Base-by-base conservation (phyloP, 1,139 yeast species). In the Geotrichum cucujoidarum region DNA sequence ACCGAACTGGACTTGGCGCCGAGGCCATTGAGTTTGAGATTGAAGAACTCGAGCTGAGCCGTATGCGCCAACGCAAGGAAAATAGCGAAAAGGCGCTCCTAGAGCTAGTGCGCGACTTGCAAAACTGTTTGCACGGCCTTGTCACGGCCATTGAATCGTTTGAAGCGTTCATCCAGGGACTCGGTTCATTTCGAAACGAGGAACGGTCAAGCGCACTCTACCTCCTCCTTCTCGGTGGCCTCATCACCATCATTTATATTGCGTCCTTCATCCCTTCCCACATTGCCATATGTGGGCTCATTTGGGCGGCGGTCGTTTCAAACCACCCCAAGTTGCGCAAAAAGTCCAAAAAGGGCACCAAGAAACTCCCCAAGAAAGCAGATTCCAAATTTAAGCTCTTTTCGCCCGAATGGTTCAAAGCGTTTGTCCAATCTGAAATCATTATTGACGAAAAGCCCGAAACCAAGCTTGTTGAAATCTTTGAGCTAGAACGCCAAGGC, bases 161-260 rank as follows among this genome's bases (percentile, higher is more conserved):
- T 2, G 90, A 86, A 51, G 66, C 65, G 20, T 75, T 81, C 51
- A 71, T 81, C 57, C 74, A 71, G 55, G 83, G 83, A 16, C 74
- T 83, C 4, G 87, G 87, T 11, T 83, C 84, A 2, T 88, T 88
- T 60, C 74, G 74, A 50, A 83, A 87, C 62, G 95, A 87, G 59
- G 71, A 77, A 48, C 66, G 73, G 21, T 78, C 95, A 0, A 83
- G 95, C 0, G 65, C 73, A 1, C 51, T 78, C 22, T 76, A 75
- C 54, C 60, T 76, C 47, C 62, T 73, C n/a, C 64, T 79, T 2
- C 69, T 78, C 39, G 62, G 69, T 39, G 65, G 72, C 0, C 68
- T 77, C 0, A 53, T 75, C 1, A 60, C 68, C 0, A 68, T 79
- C 1, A 67, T 79, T 33, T 61, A 76, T 6, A 63, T 80, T 13